Percentiles rank a stretch among this genome's conserved stretches.
Conservation (phyloP, 352 stramenopile species). For the Globisporangium okanoganense region DNA sequence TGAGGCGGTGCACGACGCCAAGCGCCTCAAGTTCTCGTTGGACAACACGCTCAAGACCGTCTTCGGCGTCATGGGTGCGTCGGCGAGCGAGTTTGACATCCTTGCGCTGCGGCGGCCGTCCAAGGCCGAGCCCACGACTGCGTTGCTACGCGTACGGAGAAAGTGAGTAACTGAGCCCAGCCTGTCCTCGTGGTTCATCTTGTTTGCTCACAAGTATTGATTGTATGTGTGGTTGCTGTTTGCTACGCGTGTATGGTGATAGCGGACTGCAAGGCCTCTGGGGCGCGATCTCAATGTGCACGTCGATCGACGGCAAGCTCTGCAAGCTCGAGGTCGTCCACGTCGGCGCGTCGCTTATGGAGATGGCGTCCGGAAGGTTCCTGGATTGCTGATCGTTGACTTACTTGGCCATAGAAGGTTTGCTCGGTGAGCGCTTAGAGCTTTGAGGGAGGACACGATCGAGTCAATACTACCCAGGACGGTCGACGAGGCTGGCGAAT, state of each 20-base stretch:
- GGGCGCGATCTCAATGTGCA: slow-evolving; percentile 74
- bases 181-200: not conserved
- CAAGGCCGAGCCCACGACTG: slow-evolving; percentile 40
- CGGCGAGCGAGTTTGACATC: slow-evolving; percentile 65
- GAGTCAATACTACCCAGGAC: not conserved
- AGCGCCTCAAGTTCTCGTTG: slow-evolving; percentile 67
- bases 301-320: slow-evolving; percentile 43
- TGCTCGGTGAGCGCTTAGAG: not conserved
- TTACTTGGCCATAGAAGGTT: not conserved
- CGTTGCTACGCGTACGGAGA: slow-evolving; percentile 58
- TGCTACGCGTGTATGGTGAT: not conserved
- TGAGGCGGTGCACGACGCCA: slow-evolving; percentile 37
- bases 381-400: slow-evolving; percentile 26
- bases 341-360: slow-evolving; percentile 33
- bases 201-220: not conserved
- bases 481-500: too few relatives aligned
- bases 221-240: not conserved
- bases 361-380: slow-evolving; percentile 52
- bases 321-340: slow-evolving; percentile 24
- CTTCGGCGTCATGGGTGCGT: slow-evolving; percentile 62
- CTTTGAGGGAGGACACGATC: not conserved
- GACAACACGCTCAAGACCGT: slow-evolving; percentile 67
- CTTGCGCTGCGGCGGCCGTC: slow-evolving; percentile 25
- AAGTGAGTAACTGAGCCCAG: slow-evolving; percentile 18
- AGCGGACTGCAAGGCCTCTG: slow-evolving; percentile 56